phyloP scores from a whole-genome alignment of 2,329 filamentous ascomycete species.

The Didymella segeticola region DNA sequence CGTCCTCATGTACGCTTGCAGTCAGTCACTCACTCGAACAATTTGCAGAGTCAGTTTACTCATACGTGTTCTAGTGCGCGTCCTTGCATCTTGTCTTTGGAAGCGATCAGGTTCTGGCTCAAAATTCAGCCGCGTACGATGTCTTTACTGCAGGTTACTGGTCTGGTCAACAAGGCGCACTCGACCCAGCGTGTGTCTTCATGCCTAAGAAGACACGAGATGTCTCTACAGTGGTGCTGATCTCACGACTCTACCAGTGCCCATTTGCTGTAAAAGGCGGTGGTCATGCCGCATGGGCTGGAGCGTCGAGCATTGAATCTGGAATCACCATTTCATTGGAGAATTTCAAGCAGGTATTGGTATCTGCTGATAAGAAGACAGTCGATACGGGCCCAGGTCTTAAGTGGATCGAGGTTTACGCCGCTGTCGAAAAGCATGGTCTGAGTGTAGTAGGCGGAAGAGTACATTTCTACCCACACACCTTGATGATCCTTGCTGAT shows the following conservation, averaged over 20 bases:
- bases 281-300: slow-evolving; percentile 47
- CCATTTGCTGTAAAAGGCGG: slow-evolving; percentile 55
- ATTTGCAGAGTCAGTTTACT: no score
- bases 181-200: slow-evolving; percentile 39
- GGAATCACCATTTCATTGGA: slow-evolving; percentile 54
- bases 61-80: slow-evolving; percentile 24
- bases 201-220: slow-evolving; percentile 27
- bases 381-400: slow-evolving; percentile 35
- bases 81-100: slow-evolving; percentile 34
- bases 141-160: slow-evolving; percentile 34
- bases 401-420: slow-evolving; percentile 41
- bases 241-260: slow-evolving; percentile 36
- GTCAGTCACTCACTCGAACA: no score
- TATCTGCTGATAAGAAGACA: slow-evolving; percentile 33
- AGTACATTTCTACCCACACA: neutral
- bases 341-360: slow-evolving; percentile 32
- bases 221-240: slow-evolving; percentile 28
- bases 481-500: neutral
- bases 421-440: slow-evolving; percentile 26
- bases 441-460: slow-evolving; percentile 36
- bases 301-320: slow-evolving; percentile 43
- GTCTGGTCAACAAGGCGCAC: slow-evolving; percentile 34
- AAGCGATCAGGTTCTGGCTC: slow-evolving; percentile 20
- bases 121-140: slow-evolving; percentile 25
- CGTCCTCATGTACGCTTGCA: slow-evolving; percentile 30